phyloP scores from a whole-genome alignment of 2,329 filamentous ascomycete species.

The Aulographum hederae region DNA sequence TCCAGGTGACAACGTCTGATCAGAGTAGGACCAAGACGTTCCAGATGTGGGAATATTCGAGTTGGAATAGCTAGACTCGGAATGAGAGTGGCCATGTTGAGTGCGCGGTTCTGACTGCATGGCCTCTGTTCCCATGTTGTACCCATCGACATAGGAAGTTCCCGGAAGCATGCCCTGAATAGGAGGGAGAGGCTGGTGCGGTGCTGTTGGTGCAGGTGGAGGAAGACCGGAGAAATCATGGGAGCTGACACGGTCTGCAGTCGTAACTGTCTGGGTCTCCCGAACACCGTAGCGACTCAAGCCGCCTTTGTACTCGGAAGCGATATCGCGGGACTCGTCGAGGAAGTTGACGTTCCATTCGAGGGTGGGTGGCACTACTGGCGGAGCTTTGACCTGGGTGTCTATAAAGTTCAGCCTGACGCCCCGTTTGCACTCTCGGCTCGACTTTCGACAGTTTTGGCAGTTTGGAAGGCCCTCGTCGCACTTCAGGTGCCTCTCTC shows the following conservation, averaged over 20 bases:
- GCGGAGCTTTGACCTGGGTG: conserved; percentile 52
- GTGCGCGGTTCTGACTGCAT: conserved; percentile 12
- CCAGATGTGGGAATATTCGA: conserved; percentile 8
- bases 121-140: conserved; percentile 22
- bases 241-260: conserved; percentile 11
- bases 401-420: conserved; percentile 86
- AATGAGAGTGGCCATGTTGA: conserved; percentile 14
- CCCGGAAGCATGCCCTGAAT: conserved; percentile 31
- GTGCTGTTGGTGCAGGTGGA: conserved; percentile 14
- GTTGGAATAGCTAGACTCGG: conserved; percentile 12
- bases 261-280: conserved; percentile 4
- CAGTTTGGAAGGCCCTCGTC: conserved; percentile 53
- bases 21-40: conserved; percentile 8
- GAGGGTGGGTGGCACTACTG: conserved; percentile 38
- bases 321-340: conserved; percentile 79
- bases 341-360: conserved; percentile 63
- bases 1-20: conserved; percentile 12
- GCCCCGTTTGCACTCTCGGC: conserved; percentile 67
- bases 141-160: conserved; percentile 24
- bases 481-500: conserved; percentile 80
- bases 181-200: conserved; percentile 31
- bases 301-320: conserved; percentile 75
- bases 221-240: conserved; percentile 10
- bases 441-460: conserved; percentile 78
- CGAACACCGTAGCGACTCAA: conserved; percentile 48